Percentiles rank a stretch among this genome's conserved stretches.
These are phyloP conservation scores for Neckera pumila DNA, from an alignment of 225 moss, liverwort and hornwort genomes.

Conservation along the genomic window DNA sequence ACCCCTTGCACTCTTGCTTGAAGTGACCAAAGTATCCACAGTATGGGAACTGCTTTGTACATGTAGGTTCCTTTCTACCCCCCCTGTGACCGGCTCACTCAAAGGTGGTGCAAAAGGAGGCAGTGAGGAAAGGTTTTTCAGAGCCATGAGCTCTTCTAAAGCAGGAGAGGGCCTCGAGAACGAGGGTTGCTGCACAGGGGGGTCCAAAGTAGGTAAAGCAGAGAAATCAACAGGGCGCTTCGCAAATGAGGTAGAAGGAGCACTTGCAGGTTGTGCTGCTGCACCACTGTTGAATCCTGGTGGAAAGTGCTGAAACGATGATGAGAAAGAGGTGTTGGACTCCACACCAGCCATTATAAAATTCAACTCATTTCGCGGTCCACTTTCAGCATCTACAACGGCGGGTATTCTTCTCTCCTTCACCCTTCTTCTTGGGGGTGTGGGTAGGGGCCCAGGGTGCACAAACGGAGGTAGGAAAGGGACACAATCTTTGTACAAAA, in stretches of 20 bases:
- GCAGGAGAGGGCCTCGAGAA: slow-evolving; percentile 49
- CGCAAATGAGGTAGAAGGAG: slow-evolving; percentile 12
- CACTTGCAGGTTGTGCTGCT: slow-evolving; percentile 1
- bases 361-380: slow-evolving; percentile 11
- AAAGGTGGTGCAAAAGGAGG: slow-evolving; percentile 17
- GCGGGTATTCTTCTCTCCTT: slow-evolving; percentile 25
- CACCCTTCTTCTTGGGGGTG: slow-evolving; percentile 43
- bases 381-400: slow-evolving; percentile 5
- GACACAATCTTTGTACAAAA: slow-evolving; percentile 54
- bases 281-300: slow-evolving; percentile 4
- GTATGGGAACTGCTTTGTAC: background rate
- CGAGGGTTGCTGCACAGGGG: slow-evolving; percentile 21
- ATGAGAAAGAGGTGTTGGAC: slow-evolving; percentile 15
- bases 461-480: slow-evolving; percentile 67
- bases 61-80: slow-evolving; percentile 6
- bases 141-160: slow-evolving; percentile 61
- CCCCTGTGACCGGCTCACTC: slow-evolving; percentile 2
- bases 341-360: slow-evolving; percentile 18
- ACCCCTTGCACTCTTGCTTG: background rate
- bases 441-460: slow-evolving; percentile 62
- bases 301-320: slow-evolving; percentile 31
- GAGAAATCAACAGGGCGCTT: slow-evolving; percentile 60
- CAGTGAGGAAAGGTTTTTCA: slow-evolving; percentile 34
- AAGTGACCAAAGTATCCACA: background rate
- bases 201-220: slow-evolving; percentile 47